These are phyloP conservation scores for Odontarrhena argentea DNA, from an alignment of 345 rosid species.

Conservation along the genomic window DNA sequence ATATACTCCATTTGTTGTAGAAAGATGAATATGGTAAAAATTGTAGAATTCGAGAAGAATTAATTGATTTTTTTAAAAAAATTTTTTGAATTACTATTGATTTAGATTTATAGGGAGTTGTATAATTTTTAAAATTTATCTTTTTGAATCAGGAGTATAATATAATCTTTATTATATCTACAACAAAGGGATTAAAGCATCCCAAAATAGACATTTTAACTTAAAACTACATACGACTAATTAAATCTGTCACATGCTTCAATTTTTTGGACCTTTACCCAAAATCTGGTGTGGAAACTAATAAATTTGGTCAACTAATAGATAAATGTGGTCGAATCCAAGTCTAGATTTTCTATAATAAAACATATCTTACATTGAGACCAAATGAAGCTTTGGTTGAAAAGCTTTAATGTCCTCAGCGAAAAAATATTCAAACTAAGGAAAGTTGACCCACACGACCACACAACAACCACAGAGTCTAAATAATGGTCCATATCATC, in stretches of 20 bases:
- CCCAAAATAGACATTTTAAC: no score
- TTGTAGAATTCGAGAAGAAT: no score
- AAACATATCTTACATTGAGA: neutral
- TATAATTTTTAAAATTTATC: no score
- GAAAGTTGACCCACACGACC: conserved; percentile 38
- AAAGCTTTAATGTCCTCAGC: neutral
- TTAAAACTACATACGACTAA: neutral
- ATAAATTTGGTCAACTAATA: conserved; percentile 4
- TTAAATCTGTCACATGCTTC: neutral
- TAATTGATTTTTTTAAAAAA: no score
- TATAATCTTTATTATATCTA: no score
- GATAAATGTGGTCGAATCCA: conserved; percentile 2
- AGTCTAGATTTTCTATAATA: neutral
- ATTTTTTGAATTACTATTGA: no score
- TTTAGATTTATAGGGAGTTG: no score
- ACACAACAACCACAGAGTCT: conserved; percentile 25
- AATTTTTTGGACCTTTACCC: neutral
- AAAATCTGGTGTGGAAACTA: neutral
- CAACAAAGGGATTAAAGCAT: no score
- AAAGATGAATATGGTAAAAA: no score
- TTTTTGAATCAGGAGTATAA: no score
- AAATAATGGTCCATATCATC: conserved; percentile 30
- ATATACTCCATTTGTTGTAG: no score
- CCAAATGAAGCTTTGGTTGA: conserved; percentile 4
- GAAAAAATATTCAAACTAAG: conserved; percentile 18